Percentiles rank a stretch among this genome's conserved stretches.
These are phyloP conservation scores for Zymoseptoria pseudotritici DNA, from an alignment of 2,329 filamentous ascomycete genomes.

Conservation along the genomic window DNA sequence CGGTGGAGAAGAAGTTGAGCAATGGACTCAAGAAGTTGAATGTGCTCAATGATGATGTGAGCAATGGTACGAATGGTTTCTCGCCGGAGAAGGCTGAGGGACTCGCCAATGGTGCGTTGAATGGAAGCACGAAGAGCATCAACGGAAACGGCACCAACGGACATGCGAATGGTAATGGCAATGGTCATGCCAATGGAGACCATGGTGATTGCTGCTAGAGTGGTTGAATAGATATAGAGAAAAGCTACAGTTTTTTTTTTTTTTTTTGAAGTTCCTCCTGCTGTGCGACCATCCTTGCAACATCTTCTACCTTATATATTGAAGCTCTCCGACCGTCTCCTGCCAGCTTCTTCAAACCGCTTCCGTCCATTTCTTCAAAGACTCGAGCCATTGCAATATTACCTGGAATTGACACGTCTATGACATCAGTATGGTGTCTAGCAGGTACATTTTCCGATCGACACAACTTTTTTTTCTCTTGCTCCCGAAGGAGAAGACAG, in stretches of 20 bases:
- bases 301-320: no score
- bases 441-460: no score
- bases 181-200: slow-evolving; percentile 9
- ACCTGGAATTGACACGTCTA: not conserved
- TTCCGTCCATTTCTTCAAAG: no score
- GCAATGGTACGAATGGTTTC: slow-evolving; percentile 9
- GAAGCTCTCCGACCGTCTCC: no score
- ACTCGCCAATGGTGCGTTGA: slow-evolving; percentile 12
- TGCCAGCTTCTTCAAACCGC: no score
- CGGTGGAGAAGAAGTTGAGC: slow-evolving; percentile 29
- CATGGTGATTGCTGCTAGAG: not conserved
- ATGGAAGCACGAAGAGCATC: slow-evolving; percentile 15
- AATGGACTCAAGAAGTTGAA: slow-evolving; percentile 25
- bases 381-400: no score
- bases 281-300: no score
- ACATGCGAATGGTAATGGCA: slow-evolving; percentile 9
- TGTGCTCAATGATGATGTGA: slow-evolving; percentile 31
- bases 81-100: slow-evolving; percentile 5
- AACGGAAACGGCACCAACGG: slow-evolving; percentile 22
- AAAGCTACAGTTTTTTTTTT: not conserved
- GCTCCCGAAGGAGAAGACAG: no score
- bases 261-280: not conserved
- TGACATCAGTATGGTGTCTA: not conserved
- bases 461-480: no score
- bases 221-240: not conserved